phyloP scores from a whole-genome alignment of 75 land plant genomes.

The Ceratopteris richardii region DNA sequence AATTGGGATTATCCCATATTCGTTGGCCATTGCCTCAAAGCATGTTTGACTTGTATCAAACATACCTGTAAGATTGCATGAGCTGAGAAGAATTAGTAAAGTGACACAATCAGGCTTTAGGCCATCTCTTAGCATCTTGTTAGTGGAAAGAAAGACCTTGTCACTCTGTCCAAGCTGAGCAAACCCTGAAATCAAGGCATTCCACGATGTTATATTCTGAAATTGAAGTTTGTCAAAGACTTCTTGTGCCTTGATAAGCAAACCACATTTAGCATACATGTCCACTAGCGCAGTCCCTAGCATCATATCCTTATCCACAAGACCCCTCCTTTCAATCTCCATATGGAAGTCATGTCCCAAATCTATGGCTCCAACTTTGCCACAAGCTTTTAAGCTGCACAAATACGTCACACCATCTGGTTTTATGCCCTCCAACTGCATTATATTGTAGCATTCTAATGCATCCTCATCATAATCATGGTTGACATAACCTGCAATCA shows the following conservation, averaged over 20 bases:
- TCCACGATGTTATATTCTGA: slow-evolving; percentile 36
- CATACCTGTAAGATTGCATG: slow-evolving; percentile 20
- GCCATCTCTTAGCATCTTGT: slow-evolving; percentile 17
- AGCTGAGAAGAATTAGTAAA: slow-evolving; percentile 42
- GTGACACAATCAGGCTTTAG: slow-evolving; percentile 43
- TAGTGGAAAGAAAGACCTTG: slow-evolving; percentile 18
- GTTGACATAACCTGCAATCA: slow-evolving; percentile 55
- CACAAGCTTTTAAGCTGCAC: slow-evolving; percentile 47
- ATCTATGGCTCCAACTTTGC: slow-evolving; percentile 7
- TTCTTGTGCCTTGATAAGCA: slow-evolving; percentile 11
- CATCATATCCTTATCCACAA: slow-evolving; percentile 16
- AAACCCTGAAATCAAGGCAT: slow-evolving; percentile 29
- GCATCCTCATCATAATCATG: slow-evolving; percentile 48
- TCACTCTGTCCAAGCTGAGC: slow-evolving; percentile 20
- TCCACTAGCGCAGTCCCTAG: slow-evolving; percentile 20
- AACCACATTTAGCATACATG: slow-evolving; percentile 40
- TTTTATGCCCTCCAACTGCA: slow-evolving; percentile 18
- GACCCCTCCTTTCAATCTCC: slow-evolving; percentile 25
- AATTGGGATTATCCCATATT: slow-evolving; percentile 1
- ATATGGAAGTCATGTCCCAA: slow-evolving; percentile 32
- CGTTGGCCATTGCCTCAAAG: not conserved
- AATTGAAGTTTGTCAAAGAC: slow-evolving; percentile 21
- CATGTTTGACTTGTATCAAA: slow-evolving; percentile 4
- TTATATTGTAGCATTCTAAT: slow-evolving; percentile 29
- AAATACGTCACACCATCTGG: slow-evolving; percentile 44